phyloP scores from a whole-genome alignment of 2,329 filamentous ascomycete genomes.

The Massarina eburnea region DNA sequence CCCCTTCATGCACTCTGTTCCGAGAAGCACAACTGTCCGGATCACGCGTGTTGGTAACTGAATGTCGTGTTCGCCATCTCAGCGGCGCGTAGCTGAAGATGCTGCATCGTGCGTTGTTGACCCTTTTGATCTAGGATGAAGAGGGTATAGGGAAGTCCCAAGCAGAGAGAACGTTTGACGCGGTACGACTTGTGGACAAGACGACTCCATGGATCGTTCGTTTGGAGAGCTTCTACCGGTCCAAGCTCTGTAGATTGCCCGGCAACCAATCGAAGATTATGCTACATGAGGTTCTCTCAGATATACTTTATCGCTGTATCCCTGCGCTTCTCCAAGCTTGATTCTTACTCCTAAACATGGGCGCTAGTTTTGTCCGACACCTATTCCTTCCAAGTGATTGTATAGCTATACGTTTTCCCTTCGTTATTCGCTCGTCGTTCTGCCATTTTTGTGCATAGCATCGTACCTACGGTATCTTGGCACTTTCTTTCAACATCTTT shows the following conservation, averaged over 20 bases:
- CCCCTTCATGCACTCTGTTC: slow-evolving; percentile 14
- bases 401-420: slow-evolving; percentile 15
- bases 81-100: slow-evolving; percentile 5
- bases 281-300: slow-evolving; percentile 16
- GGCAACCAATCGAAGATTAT: slow-evolving; percentile 25
- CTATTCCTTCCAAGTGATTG: slow-evolving; percentile 23
- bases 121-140: slow-evolving; percentile 20
- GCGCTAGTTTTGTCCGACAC: slow-evolving; percentile 25
- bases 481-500: slow-evolving; percentile 4
- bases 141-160: slow-evolving; percentile 19
- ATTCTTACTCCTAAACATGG: slow-evolving; percentile 21
- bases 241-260: slow-evolving; percentile 23
- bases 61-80: background rate
- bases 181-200: slow-evolving; percentile 17
- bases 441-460: slow-evolving; percentile 1
- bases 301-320: slow-evolving; percentile 1
- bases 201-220: slow-evolving; percentile 17
- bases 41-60: background rate
- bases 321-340: slow-evolving; percentile 3
- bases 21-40: slow-evolving; percentile 1
- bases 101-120: background rate
- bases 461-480: slow-evolving; percentile 6
- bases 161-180: slow-evolving; percentile 27
- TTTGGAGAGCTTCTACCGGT: slow-evolving; percentile 16
- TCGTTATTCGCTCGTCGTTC: slow-evolving; percentile 14